These are phyloP conservation scores for Ophiostoma tasmaniense DNA, from an alignment of 2,329 filamentous ascomycete species.

Conservation along the genomic window DNA sequence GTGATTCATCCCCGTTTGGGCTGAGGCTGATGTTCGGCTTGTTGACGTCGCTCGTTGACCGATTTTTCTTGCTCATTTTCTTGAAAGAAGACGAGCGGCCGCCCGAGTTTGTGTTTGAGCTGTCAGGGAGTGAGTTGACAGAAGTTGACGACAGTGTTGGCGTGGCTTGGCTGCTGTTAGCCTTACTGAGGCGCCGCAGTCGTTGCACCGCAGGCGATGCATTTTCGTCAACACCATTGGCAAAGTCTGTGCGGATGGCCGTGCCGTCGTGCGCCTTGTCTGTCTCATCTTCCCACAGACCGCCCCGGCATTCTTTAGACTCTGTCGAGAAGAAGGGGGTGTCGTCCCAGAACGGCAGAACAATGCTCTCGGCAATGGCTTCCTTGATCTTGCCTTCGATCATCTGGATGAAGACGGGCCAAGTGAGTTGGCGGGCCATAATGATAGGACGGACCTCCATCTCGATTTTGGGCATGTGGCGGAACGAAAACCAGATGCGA, in stretches of 20 bases:
- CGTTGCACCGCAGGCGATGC: constrained; percentile 28
- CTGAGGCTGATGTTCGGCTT: constrained; percentile 28
- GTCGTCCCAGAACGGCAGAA: constrained; percentile 94
- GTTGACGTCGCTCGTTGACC: constrained; percentile 21
- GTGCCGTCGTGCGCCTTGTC: constrained; percentile 26
- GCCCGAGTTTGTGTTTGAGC: neutral
- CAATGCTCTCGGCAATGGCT: constrained; percentile 83
- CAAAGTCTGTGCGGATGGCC: constrained; percentile 27
- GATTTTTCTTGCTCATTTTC: constrained; percentile 35
- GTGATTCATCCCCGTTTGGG: neutral
- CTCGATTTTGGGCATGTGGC: constrained; percentile 87
- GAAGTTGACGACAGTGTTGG: constrained; percentile 27
- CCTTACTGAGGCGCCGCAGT: constrained; percentile 46
- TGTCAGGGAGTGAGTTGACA: constrained; percentile 35
- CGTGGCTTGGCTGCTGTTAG: constrained; percentile 39
- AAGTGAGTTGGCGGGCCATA: constrained; percentile 90
- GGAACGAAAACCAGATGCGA: constrained; percentile 90
- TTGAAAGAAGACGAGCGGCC: neutral
- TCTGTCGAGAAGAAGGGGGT: constrained; percentile 80
- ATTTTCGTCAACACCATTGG: constrained; percentile 29
- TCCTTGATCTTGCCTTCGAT: constrained; percentile 95
- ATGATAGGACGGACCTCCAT: constrained; percentile 94
- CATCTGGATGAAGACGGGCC: constrained; percentile 79
- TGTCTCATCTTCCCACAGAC: constrained; percentile 60
- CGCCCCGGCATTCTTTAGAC: constrained; percentile 70